Evolutionary conservation across 371 early-diverging fungal genomes (phyloP).

Genomic region (Parasitella parasitica): DNA sequence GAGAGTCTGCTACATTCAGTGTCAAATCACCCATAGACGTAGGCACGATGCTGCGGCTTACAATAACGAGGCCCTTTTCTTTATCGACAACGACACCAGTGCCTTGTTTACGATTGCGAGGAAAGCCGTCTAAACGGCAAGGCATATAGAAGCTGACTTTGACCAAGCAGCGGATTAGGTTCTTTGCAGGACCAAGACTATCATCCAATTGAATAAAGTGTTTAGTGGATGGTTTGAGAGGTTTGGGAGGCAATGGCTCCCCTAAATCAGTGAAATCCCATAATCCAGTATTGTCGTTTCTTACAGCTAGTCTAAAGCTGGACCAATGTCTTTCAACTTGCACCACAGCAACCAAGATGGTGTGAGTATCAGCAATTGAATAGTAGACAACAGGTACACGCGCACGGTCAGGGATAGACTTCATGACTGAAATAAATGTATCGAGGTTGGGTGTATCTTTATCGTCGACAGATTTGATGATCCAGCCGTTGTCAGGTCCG

Average conservation of each 20-base stretch:
- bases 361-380: constrained; percentile 77
- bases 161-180: constrained; percentile 63
- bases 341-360: constrained; percentile 69
- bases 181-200: constrained; percentile 57
- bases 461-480: constrained; percentile 72
- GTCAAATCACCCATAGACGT: constrained; percentile 72
- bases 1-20: constrained; percentile 76
- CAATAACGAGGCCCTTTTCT: constrained; percentile 68
- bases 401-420: constrained; percentile 71
- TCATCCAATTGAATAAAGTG: constrained; percentile 59
- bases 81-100: constrained; percentile 78
- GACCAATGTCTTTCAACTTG: constrained; percentile 83
- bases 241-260: constrained; percentile 42
- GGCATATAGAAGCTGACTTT: constrained; percentile 69
- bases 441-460: constrained; percentile 72
- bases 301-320: constrained; percentile 69
- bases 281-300: constrained; percentile 75
- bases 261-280: constrained; percentile 77
- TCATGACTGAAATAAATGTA: constrained; percentile 76
- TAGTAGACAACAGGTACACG: constrained; percentile 83
- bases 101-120: constrained; percentile 64
- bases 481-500: constrained; percentile 80
- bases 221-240: constrained; percentile 56
- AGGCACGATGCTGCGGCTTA: constrained; percentile 72
- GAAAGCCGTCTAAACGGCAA: constrained; percentile 67